Conservation (phyloP, 441 rosid species). For the Gossypium davidsonii region DNA sequence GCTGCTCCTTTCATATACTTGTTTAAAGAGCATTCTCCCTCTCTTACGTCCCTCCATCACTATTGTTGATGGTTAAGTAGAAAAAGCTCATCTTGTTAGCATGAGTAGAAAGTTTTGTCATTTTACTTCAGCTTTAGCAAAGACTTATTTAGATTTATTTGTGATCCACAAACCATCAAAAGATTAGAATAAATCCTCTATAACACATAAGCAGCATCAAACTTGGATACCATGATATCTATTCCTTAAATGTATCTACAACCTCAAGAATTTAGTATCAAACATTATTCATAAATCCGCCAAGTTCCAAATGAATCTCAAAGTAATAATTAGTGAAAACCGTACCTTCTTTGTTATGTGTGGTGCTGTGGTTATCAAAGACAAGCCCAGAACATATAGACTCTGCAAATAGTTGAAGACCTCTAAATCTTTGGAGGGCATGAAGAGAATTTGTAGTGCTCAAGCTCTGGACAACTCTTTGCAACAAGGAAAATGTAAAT, state of each 20-base stretch:
- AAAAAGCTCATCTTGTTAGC: neutral
- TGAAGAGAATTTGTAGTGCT: slow-evolving; percentile 53
- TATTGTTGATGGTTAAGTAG: neutral
- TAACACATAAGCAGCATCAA: neutral
- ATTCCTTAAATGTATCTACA: neutral
- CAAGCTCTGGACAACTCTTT: slow-evolving; percentile 59
- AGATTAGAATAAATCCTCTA: neutral
- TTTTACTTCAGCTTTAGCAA: neutral
- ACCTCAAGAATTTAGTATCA: neutral
- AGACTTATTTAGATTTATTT: neutral
- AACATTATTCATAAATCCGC: neutral
- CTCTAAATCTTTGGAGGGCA: slow-evolving; percentile 82
- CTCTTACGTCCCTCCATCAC: neutral
- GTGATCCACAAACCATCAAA: neutral
- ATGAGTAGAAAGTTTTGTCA: neutral
- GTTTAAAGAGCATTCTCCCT: neutral
- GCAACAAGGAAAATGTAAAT: slow-evolving; percentile 60
- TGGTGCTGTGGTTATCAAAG: slow-evolving; percentile 28
- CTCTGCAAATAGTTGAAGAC: slow-evolving; percentile 69
- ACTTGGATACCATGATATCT: neutral
- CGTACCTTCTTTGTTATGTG: slow-evolving; percentile 47
- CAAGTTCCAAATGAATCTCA: neutral
- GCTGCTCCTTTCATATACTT: neutral
- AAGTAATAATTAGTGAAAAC: neutral
- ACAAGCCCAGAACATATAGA: slow-evolving; percentile 70